phyloP scores from a whole-genome alignment of 768 basidiomycete genomes.

The Trametes gibbosa region DNA sequence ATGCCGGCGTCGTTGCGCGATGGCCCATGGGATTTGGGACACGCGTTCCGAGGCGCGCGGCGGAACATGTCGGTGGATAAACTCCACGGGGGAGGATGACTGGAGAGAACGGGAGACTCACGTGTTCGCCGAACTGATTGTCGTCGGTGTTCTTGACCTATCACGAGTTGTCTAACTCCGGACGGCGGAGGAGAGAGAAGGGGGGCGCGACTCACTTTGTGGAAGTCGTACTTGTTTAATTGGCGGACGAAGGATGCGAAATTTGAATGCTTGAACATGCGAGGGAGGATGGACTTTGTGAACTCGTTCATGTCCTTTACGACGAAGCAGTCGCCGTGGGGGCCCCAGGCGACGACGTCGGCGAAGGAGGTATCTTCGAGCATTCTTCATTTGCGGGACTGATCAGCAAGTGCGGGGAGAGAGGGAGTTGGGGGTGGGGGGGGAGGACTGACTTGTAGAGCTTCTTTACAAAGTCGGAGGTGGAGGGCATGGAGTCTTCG shows the following conservation, averaged over 20 bases:
- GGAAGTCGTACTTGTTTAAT: conserved; percentile 95
- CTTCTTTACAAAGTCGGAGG: conserved; percentile 93
- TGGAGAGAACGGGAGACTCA: conserved; percentile 32
- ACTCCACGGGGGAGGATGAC: conserved; percentile 2
- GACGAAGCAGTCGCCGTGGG: conserved; percentile 83
- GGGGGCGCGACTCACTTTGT: conserved; percentile 55
- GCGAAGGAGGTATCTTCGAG: conserved; percentile 75
- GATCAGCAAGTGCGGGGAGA: not conserved
- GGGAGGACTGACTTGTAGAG: conserved; percentile 70
- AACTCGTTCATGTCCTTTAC: conserved; percentile 99
- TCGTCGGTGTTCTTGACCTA: conserved; percentile 85
- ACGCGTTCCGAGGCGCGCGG: conserved; percentile 6
- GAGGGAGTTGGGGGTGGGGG: not conserved
- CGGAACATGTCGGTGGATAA: conserved; percentile 6
- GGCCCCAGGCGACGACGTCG: conserved; percentile 79
- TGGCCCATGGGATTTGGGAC: not conserved
- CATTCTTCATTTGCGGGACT: conserved; percentile 55
- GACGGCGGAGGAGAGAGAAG: not conserved
- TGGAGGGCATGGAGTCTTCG: conserved; percentile 82
- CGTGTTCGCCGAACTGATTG: conserved; percentile 62
- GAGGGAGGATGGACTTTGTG: conserved; percentile 84
- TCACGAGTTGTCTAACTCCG: not conserved
- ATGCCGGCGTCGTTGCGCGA: not conserved
- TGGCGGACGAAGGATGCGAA: conserved; percentile 92
- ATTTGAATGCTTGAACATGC: conserved; percentile 94